phyloP scores from a whole-genome alignment of 306 rosid genomes.

The Arachis stenosperma region DNA sequence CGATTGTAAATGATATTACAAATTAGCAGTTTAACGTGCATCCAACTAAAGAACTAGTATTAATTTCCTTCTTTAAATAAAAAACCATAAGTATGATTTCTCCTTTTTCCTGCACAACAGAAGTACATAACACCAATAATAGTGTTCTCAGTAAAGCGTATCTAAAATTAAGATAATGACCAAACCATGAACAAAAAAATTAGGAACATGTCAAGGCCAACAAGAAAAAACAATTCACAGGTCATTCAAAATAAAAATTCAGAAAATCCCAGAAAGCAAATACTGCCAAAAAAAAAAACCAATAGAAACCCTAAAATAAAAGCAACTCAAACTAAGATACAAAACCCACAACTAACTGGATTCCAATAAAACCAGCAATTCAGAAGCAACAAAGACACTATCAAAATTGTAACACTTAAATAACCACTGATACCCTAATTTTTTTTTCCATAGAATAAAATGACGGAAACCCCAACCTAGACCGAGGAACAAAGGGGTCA shows the following conservation, averaged over 20 bases:
- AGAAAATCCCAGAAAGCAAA: not conserved
- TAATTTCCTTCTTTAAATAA: not conserved
- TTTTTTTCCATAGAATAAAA: not conserved
- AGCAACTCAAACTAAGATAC: not conserved
- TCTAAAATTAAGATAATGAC: conserved; percentile 9
- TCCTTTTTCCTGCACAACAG: not conserved
- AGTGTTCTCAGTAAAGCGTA: not conserved
- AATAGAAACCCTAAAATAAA: not conserved
- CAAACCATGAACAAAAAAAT: conserved; percentile 6
- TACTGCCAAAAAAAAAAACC: not conserved
- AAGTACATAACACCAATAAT: not conserved
- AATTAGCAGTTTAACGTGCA: not conserved
- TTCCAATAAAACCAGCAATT: not conserved
- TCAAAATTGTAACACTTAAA: not conserved
- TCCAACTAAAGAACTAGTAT: conserved; percentile 5
- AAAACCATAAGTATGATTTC: not conserved
- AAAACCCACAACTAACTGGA: not conserved
- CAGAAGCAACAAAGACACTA: conserved; percentile 23
- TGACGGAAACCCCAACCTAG: not conserved
- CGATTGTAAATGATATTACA: conserved; percentile 3
- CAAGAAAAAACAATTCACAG: not conserved
- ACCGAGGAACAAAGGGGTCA: not conserved
- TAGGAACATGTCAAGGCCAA: not conserved
- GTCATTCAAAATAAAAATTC: not conserved
- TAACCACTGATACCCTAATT: not conserved